A percentile compares a stretch with the other conserved stretches of the same genome.
phyloP scores from a whole-genome alignment of 805 yeast species.

The Lachancea nothofagi region DNA sequence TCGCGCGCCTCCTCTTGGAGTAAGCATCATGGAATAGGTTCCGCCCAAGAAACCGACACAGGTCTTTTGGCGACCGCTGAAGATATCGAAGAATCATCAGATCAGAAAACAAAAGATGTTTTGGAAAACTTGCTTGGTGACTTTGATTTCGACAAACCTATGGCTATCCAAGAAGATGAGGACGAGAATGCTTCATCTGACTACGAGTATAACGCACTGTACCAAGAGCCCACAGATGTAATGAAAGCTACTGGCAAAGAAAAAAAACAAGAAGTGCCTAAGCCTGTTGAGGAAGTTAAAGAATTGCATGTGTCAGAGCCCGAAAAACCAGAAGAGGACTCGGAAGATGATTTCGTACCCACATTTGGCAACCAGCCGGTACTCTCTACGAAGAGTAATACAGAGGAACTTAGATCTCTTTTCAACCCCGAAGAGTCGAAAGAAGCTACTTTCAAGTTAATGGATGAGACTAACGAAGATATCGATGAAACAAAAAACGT shows the following conservation, averaged over 20 bases:
- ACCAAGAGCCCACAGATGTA: not conserved
- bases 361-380: slow-evolving; percentile 38
- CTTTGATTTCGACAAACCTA: slow-evolving; percentile 50
- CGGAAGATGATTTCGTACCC: slow-evolving; percentile 42
- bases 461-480: slow-evolving; percentile 44
- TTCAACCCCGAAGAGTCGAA: slow-evolving; percentile 42
- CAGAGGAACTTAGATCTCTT: slow-evolving; percentile 58
- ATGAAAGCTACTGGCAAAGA: slow-evolving; percentile 33
- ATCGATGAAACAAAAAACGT: slow-evolving; percentile 36
- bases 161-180: slow-evolving; percentile 37
- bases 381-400: slow-evolving; percentile 32
- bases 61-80: slow-evolving; percentile 13
- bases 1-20: slow-evolving; percentile 15
- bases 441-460: slow-evolving; percentile 38
- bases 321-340: slow-evolving; percentile 22
- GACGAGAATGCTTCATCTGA: slow-evolving; percentile 39
- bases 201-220: slow-evolving; percentile 37
- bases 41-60: slow-evolving; percentile 4
- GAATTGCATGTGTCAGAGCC: slow-evolving; percentile 15
- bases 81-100: slow-evolving; percentile 37
- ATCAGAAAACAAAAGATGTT: slow-evolving; percentile 41
- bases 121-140: slow-evolving; percentile 43
- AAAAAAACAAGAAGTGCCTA: slow-evolving; percentile 10
- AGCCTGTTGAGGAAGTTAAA: slow-evolving; percentile 27
- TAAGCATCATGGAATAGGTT: slow-evolving; percentile 1